phyloP scores from a whole-genome alignment of 2,329 filamentous ascomycete genomes.

The Parasarocladium wereldwijsianum region DNA sequence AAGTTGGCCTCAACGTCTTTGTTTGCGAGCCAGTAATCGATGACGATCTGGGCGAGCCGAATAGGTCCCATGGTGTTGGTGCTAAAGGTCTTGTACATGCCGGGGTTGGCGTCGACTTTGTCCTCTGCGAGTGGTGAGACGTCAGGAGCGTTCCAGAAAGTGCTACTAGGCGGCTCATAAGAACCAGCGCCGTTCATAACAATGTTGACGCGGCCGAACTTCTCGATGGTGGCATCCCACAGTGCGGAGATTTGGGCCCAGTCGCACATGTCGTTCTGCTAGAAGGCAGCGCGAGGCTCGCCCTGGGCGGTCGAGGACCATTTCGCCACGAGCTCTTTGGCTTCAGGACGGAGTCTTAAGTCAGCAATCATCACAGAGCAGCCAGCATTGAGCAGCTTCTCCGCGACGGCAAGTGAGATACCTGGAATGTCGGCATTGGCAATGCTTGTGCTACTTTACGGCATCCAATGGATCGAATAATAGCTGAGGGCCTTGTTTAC shows the following conservation, averaged over 20 bases:
- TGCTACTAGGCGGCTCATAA: constrained; percentile 13
- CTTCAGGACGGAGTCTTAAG: constrained; percentile 10
- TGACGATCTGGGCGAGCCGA: constrained; percentile 12
- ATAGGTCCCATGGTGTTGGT: constrained; percentile 15
- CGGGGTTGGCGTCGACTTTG: constrained; percentile 7
- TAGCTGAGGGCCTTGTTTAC: constrained; percentile 2
- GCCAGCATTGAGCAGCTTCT: constrained; percentile 10
- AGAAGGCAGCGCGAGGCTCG: constrained; percentile 8
- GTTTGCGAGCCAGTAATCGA: constrained; percentile 16
- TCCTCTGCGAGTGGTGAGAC: constrained; percentile 10
- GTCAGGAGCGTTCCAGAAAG: constrained; percentile 14
- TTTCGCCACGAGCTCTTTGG: constrained; percentile 8
- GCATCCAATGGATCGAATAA: too few relatives aligned
- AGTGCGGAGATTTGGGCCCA: constrained; percentile 11
- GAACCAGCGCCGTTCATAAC: constrained; percentile 48
- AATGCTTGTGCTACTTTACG: too few relatives aligned
- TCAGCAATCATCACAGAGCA: constrained; percentile 14
- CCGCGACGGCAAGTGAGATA: constrained; percentile 10
- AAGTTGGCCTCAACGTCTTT: constrained; percentile 10
- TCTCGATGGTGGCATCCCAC: constrained; percentile 20
- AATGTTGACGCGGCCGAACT: constrained; percentile 41
- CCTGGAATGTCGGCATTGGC: constrained; percentile 9
- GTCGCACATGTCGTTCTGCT: constrained; percentile 13
- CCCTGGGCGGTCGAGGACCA: constrained; percentile 5
- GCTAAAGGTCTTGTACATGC: constrained; percentile 12